Percentiles rank a stretch among this genome's conserved stretches.
phyloP scores from a whole-genome alignment of 768 basidiomycete genomes.

The Suillus americanus region DNA sequence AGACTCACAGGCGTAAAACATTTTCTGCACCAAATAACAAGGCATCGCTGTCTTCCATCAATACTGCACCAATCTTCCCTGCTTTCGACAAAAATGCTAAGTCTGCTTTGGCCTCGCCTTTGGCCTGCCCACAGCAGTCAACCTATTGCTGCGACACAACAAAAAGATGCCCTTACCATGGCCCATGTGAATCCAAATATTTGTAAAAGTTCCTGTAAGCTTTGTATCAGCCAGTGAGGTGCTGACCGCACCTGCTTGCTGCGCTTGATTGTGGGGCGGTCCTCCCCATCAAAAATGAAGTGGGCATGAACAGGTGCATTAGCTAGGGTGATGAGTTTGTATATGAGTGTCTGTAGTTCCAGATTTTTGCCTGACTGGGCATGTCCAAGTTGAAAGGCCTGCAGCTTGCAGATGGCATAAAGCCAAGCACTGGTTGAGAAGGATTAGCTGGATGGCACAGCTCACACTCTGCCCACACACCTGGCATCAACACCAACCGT shows the following conservation, averaged over 20 bases:
- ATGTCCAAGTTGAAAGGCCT: slow-evolving; percentile 10
- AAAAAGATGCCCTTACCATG: too few species aligned
- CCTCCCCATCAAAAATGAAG: slow-evolving; percentile 52
- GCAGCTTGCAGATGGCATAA: slow-evolving; percentile 2
- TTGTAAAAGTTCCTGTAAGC: too few species aligned
- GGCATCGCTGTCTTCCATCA: slow-evolving; percentile 1
- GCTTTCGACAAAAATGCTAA: slow-evolving; percentile 1
- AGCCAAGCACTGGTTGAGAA: slow-evolving; percentile 12
- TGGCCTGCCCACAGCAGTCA: too few species aligned
- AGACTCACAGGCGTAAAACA: slow-evolving; percentile 6
- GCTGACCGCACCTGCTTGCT: too few species aligned
- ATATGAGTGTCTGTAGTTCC: slow-evolving; percentile 44
- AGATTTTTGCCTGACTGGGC: slow-evolving; percentile 40
- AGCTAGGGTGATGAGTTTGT: slow-evolving; percentile 38
- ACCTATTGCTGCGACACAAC: too few species aligned
- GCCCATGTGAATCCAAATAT: too few species aligned
- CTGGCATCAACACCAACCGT: too few species aligned
- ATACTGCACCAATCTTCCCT: slow-evolving; percentile 2
- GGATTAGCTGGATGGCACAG: too few species aligned
- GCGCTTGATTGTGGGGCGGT: too few species aligned
- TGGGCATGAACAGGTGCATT: slow-evolving; percentile 38
- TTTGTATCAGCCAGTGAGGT: too few species aligned
- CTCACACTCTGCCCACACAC: too few species aligned
- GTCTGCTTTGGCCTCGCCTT: slow-evolving; percentile 7
- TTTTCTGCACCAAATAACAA: slow-evolving; percentile 5